Evolutionary conservation across 2,329 filamentous ascomycete genomes (phyloP).

Genomic region (Gnomoniopsis smithogilvyi): DNA sequence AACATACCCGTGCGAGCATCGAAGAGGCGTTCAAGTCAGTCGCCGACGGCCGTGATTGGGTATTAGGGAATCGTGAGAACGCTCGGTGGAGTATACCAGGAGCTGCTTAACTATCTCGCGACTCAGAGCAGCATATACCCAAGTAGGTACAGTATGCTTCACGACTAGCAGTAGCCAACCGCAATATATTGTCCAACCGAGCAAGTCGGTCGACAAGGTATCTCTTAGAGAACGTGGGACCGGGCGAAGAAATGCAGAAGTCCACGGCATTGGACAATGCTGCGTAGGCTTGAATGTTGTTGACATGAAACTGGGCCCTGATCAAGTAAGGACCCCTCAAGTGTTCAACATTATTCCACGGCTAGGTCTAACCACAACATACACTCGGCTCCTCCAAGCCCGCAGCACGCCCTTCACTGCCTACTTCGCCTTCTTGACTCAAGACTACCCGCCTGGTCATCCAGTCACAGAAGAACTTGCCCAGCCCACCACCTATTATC

Average conservation of each 20-base stretch:
- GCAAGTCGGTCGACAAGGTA: conserved; percentile 20
- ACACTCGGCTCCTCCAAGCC: conserved; percentile 44
- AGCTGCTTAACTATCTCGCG: conserved; percentile 39
- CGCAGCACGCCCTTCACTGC: conserved; percentile 22
- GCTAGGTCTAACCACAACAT: conserved; percentile 41
- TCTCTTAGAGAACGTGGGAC: conserved; percentile 35
- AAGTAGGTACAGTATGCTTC: too few species aligned
- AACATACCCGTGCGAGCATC: conserved; percentile 36
- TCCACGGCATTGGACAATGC: conserved; percentile 12
- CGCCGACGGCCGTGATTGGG: conserved; percentile 34
- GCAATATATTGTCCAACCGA: neutral
- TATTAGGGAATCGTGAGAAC: conserved; percentile 36
- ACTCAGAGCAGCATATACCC: conserved; percentile 27
- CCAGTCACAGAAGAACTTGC: conserved; percentile 55
- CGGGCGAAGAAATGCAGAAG: conserved; percentile 36
- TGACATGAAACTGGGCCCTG: too few species aligned
- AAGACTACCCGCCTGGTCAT: conserved; percentile 40
- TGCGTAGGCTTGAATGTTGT: neutral
- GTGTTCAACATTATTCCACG: neutral
- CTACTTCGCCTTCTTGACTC: conserved; percentile 19
- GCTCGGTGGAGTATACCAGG: conserved; percentile 36
- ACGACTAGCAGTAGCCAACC: neutral
- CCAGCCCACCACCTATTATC: conserved; percentile 45
- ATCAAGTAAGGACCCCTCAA: neutral
- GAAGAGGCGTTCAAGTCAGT: conserved; percentile 29